phyloP scores from a whole-genome alignment of 2,329 filamentous ascomycete genomes.

The Epichloe glyceriae region DNA sequence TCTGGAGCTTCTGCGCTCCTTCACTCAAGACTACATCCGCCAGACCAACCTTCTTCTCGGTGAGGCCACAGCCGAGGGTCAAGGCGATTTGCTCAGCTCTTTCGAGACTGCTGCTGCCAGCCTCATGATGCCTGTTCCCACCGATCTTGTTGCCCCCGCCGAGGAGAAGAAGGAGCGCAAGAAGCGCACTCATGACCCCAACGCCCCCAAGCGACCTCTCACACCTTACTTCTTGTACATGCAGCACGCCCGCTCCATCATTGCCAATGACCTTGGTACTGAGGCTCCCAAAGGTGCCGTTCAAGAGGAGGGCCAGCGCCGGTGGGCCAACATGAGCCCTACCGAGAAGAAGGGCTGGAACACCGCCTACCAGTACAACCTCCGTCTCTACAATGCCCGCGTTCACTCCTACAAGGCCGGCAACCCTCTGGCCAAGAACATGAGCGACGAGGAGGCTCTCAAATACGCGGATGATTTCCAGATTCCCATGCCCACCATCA shows the following conservation, averaged over 20 bases:
- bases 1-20: conserved; percentile 63
- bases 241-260: conserved; percentile 72
- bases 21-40: conserved; percentile 74
- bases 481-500: conserved; percentile 39
- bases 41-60: conserved; percentile 77
- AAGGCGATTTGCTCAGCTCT: conserved; percentile 33
- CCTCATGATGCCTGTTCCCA: conserved; percentile 26
- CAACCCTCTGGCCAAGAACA: conserved; percentile 44
- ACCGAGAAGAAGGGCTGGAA: conserved; percentile 59
- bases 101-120: conserved; percentile 39
- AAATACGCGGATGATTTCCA: conserved; percentile 46
- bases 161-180: conserved; percentile 80
- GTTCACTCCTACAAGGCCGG: conserved; percentile 52
- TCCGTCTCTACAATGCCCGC: conserved; percentile 51
- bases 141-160: conserved; percentile 30
- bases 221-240: conserved; percentile 95
- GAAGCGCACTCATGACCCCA: conserved; percentile 77
- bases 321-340: conserved; percentile 69
- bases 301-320: conserved; percentile 71
- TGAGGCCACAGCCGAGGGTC: conserved; percentile 40
- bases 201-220: conserved; percentile 84
- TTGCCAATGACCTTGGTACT: conserved; percentile 65
- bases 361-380: conserved; percentile 54
- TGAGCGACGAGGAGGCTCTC: conserved; percentile 47
- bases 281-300: conserved; percentile 74